Percentiles rank a stretch among this genome's conserved stretches.
Evolutionary conservation across 352 stramenopile species (phyloP).

Genomic region (Phytophthora boehmeriae): DNA sequence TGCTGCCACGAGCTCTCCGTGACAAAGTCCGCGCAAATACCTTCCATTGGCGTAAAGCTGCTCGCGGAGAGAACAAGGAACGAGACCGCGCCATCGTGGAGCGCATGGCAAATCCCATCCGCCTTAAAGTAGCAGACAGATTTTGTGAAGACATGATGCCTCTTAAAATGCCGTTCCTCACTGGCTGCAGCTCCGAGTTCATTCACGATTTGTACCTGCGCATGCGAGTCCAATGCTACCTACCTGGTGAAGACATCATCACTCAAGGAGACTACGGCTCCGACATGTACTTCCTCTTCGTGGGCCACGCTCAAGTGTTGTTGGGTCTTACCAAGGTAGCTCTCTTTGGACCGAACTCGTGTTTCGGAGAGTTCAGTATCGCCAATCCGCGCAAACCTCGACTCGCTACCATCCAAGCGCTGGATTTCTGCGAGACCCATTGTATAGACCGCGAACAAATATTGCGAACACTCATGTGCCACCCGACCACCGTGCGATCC

Average conservation of each 20-base stretch:
- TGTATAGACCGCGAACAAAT: constrained; percentile 59
- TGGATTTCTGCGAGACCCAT: constrained; percentile 85
- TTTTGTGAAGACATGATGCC: constrained; percentile 84
- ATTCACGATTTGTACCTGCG: constrained; percentile 80
- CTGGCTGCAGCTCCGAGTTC: constrained; percentile 75
- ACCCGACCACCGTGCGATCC: constrained; percentile 68
- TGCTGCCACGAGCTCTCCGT: constrained; percentile 63
- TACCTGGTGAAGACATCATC: constrained; percentile 81
- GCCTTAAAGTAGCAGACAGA: constrained; percentile 65
- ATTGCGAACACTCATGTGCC: constrained; percentile 47
- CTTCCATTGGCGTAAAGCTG: constrained; percentile 78
- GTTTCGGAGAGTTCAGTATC: constrained; percentile 85
- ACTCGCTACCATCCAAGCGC: constrained; percentile 74
- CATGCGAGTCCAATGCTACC: constrained; percentile 77
- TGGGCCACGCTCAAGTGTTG: constrained; percentile 75
- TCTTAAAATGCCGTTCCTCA: constrained; percentile 68
- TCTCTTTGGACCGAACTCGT: constrained; percentile 68
- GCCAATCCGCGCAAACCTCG: constrained; percentile 70
- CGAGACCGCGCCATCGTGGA: constrained; percentile 68
- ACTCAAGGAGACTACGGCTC: constrained; percentile 77
- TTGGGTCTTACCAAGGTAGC: constrained; percentile 68
- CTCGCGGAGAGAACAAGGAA: constrained; percentile 65
- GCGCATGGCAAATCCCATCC: constrained; percentile 77
- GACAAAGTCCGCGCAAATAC: constrained; percentile 84
- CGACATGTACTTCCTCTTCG: constrained; percentile 87